phyloP scores from a whole-genome alignment of 108 stramenopile genomes.

The Cyclotella atomus region DNA sequence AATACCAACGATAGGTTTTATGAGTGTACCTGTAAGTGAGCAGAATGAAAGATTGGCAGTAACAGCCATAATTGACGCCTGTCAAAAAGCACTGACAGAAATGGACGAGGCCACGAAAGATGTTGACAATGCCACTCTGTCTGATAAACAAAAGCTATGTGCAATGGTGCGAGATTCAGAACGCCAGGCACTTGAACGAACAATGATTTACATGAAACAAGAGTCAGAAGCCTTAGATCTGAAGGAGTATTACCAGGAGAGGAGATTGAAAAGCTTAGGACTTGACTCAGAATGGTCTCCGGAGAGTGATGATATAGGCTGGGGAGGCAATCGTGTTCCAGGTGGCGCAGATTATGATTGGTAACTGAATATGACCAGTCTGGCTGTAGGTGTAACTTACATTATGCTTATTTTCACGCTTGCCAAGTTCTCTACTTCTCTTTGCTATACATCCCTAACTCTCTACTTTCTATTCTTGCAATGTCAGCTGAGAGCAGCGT shows the following conservation, averaged over 20 bases:
- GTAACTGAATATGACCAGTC: too few relatives aligned
- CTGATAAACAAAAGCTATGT: constrained; percentile 51
- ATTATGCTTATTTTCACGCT: too few relatives aligned
- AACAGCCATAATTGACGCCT: constrained; percentile 61
- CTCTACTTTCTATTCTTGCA: too few relatives aligned
- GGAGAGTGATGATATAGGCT: constrained; percentile 77
- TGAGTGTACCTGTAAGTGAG: constrained; percentile 89
- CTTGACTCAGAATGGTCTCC: constrained; percentile 86
- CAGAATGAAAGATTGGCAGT: constrained; percentile 80
- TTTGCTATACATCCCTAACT: too few relatives aligned
- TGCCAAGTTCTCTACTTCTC: too few relatives aligned
- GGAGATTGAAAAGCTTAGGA: constrained; percentile 89
- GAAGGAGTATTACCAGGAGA: constrained; percentile 95
- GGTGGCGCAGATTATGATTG: constrained; percentile 68
- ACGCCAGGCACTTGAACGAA: constrained; percentile 65
- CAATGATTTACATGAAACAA: constrained; percentile 72
- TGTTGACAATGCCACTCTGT: constrained; percentile 1
- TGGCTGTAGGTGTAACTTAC: too few relatives aligned
- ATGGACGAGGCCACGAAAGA: constrained; percentile 45
- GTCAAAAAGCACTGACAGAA: constrained; percentile 65
- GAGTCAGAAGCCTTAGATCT: constrained; percentile 89
- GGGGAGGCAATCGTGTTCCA: constrained; percentile 73
- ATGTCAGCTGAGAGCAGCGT: background rate
- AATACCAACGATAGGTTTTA: constrained; percentile 57
- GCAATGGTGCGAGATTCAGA: constrained; percentile 70